These are phyloP conservation scores for Phytomonas francai DNA, from an alignment of 208 protist genomes.

Conservation along the genomic window DNA sequence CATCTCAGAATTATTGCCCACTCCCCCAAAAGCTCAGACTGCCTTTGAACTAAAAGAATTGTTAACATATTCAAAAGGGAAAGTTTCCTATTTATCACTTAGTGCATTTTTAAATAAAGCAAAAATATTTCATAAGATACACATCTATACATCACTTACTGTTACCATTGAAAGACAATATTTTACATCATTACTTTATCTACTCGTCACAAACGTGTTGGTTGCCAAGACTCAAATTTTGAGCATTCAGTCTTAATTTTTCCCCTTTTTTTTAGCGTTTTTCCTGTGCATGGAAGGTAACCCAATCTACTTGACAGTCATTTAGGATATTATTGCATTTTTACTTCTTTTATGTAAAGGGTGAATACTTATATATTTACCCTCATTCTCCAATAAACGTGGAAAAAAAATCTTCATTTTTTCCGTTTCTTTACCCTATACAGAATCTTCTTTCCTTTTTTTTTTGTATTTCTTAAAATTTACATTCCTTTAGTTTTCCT, in stretches of 20 bases:
- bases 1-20: background rate
- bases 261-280: constrained; percentile 13
- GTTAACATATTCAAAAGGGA: constrained; percentile 3
- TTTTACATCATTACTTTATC: background rate
- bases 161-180: constrained; percentile 7
- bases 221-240: background rate
- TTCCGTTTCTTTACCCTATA: constrained; percentile 2
- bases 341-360: constrained; percentile 6
- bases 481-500: background rate
- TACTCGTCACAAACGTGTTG: background rate
- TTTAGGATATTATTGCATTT: constrained; percentile 6
- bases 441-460: constrained; percentile 17
- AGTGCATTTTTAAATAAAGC: background rate
- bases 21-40: constrained; percentile 2
- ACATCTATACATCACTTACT: constrained; percentile 3
- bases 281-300: background rate
- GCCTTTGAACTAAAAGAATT: constrained; percentile 5
- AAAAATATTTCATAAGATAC: background rate
- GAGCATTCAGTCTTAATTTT: constrained; percentile 9
- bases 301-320: background rate
- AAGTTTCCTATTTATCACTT: constrained; percentile 5
- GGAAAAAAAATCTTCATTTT: constrained; percentile 6
- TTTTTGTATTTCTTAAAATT: constrained; percentile 8
- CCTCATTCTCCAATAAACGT: background rate
- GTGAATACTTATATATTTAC: constrained; percentile 8